Evolutionary conservation across 2,329 filamentous ascomycete genomes (phyloP).

Genomic region (Fusarium sacchari): DNA sequence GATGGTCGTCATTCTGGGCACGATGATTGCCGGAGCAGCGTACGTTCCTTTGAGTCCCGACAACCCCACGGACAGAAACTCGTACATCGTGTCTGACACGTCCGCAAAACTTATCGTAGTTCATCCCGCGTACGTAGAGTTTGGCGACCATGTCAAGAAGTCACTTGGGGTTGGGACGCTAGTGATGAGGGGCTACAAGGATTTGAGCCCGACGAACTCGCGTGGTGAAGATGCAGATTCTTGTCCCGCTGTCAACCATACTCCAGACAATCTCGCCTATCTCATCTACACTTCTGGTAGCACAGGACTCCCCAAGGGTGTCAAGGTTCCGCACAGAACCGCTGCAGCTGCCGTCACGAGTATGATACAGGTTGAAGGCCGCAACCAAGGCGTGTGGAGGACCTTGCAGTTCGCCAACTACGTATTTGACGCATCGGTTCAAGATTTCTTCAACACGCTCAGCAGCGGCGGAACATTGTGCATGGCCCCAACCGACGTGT

Average conservation of each 20-base stretch:
- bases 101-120: slow-evolving; percentile 18
- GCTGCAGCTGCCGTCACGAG: not conserved
- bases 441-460: not conserved
- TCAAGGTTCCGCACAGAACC: not conserved
- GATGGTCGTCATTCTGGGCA: slow-evolving; percentile 30
- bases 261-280: not conserved
- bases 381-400: not conserved
- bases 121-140: not conserved
- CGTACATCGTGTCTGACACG: slow-evolving; percentile 30
- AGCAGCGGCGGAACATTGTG: not conserved
- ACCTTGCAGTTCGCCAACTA: not conserved
- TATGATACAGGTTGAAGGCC: not conserved
- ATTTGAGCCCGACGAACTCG: not conserved
- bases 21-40: slow-evolving; percentile 31
- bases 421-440: not conserved
- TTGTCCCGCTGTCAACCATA: not conserved
- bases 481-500: not conserved
- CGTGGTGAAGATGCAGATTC: not conserved
- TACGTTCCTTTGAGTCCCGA: slow-evolving; percentile 38
- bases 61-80: slow-evolving; percentile 30
- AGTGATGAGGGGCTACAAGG: not conserved
- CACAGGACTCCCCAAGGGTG: not conserved
- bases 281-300: not conserved
- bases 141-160: not conserved
- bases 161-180: not conserved